phyloP scores from a whole-genome alignment of 78 protist genomes.

The Guillardia theta region DNA sequence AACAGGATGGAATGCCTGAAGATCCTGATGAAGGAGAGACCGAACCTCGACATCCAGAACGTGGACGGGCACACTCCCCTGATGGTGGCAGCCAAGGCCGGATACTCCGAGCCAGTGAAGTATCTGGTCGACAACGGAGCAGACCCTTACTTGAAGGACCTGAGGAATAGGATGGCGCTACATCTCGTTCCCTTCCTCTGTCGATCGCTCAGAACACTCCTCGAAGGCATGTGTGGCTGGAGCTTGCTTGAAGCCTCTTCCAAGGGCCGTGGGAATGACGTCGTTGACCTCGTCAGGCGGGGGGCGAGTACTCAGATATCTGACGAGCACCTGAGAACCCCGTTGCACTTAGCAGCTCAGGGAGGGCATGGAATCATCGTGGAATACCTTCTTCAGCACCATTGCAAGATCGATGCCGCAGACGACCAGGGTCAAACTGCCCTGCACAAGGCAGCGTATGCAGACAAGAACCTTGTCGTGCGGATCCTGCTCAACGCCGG shows the following conservation, averaged over 20 bases:
- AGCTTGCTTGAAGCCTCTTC: not conserved
- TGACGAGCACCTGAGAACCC: not conserved
- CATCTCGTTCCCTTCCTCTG: not conserved
- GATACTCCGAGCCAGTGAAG: not conserved
- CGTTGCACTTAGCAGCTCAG: not conserved
- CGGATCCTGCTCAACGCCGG: not conserved
- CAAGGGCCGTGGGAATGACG: not conserved
- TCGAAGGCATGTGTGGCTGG: constrained; percentile 11
- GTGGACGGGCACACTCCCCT: not conserved
- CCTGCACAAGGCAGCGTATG: not conserved
- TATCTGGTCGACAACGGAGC: not conserved
- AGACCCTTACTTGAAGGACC: not conserved
- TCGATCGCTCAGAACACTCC: not conserved
- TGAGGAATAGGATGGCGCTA: not conserved
- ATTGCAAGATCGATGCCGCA: not conserved
- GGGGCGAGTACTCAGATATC: not conserved
- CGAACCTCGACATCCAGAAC: not conserved
- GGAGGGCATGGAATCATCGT: not conserved
- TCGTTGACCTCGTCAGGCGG: not conserved
- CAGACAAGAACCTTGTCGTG: not conserved
- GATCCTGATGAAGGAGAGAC: not conserved
- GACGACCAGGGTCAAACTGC: not conserved
- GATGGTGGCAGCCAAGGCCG: constrained; percentile 8
- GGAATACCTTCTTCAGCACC: not conserved
- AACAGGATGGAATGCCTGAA: not conserved